phyloP scores from a whole-genome alignment of 805 yeast species.

The Debaryomyces prosopidis region DNA sequence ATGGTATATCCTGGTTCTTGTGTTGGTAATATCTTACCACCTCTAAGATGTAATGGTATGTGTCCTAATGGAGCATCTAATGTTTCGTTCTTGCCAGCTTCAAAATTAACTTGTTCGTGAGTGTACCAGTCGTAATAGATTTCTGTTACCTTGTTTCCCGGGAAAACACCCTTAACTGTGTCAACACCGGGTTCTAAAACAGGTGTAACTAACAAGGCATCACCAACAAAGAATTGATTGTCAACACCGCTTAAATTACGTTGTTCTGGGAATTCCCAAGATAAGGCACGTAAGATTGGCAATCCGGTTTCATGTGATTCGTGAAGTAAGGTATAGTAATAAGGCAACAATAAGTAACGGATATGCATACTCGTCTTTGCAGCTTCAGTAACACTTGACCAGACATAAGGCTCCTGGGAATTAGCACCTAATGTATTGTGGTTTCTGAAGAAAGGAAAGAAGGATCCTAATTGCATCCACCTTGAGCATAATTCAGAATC shows the following conservation, averaged over 20 bases:
- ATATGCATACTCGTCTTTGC: slow-evolving; percentile 29
- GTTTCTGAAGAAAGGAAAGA: slow-evolving; percentile 35
- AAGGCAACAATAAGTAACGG: slow-evolving; percentile 35
- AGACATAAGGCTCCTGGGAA: slow-evolving; percentile 30
- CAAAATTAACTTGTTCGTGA: slow-evolving; percentile 12
- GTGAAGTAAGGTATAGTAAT: slow-evolving; percentile 23
- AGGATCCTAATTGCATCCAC: slow-evolving; percentile 34
- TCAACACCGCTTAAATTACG: slow-evolving; percentile 15
- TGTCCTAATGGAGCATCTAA: slow-evolving; percentile 25
- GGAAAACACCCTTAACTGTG: slow-evolving; percentile 21
- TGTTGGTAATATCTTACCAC: slow-evolving; percentile 21
- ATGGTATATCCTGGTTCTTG: slow-evolving; percentile 26
- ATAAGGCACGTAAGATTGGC: slow-evolving; percentile 22
- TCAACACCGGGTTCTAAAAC: slow-evolving; percentile 22
- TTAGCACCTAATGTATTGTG: slow-evolving; percentile 25
- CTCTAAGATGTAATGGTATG: slow-evolving; percentile 23
- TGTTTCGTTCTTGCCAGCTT: slow-evolving; percentile 19
- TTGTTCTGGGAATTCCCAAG: slow-evolving; percentile 23
- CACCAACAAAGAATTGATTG: slow-evolving; percentile 26
- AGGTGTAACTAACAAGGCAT: slow-evolving; percentile 24
- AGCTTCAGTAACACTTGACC: slow-evolving; percentile 27
- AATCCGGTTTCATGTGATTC: slow-evolving; percentile 22
- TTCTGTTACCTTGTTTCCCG: slow-evolving; percentile 17
- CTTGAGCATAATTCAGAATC: slow-evolving; percentile 27
- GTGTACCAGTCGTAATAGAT: slow-evolving; percentile 28